Conservation (phyloP, 441 rosid species). For the Viola pubescens region DNA sequence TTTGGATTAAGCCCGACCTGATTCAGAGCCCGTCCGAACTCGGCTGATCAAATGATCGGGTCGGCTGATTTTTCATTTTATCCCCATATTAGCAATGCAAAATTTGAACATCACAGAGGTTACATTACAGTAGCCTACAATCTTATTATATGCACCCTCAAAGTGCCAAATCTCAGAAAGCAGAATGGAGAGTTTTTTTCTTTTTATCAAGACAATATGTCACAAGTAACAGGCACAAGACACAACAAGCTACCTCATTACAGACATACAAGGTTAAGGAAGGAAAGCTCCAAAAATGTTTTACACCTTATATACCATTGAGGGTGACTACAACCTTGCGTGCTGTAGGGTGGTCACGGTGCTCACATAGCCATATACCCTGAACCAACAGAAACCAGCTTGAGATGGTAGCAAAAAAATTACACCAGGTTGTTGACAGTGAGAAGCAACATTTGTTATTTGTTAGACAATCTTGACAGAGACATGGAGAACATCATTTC, state of each 20-base stretch:
- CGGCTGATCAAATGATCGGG: too few species aligned
- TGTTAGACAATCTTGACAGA: too few species aligned
- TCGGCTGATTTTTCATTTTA: too few species aligned
- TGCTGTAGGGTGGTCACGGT: slow-evolving; percentile 72
- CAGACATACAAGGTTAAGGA: neutral
- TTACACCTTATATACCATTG: slow-evolving; percentile 48
- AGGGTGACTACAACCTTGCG: slow-evolving; percentile 81
- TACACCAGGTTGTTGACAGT: too few species aligned
- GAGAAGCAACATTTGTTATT: too few species aligned
- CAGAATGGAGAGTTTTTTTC: too few species aligned
- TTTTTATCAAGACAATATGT: neutral
- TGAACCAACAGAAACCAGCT: slow-evolving; percentile 23
- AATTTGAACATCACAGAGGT: neutral
- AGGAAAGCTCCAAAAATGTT: neutral
- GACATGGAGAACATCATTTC: too few species aligned
- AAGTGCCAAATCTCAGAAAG: too few species aligned
- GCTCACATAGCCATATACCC: slow-evolving; percentile 98
- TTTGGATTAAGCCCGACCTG: too few species aligned
- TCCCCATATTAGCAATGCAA: too few species aligned
- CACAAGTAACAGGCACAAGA: neutral
- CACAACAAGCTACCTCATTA: neutral
- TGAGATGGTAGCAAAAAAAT: neutral
- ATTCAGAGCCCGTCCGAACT: too few species aligned
- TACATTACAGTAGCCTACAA: neutral
- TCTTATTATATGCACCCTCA: too few species aligned